phyloP scores from a whole-genome alignment of 2,329 filamentous ascomycete species.

The Fusarium marasasianum region DNA sequence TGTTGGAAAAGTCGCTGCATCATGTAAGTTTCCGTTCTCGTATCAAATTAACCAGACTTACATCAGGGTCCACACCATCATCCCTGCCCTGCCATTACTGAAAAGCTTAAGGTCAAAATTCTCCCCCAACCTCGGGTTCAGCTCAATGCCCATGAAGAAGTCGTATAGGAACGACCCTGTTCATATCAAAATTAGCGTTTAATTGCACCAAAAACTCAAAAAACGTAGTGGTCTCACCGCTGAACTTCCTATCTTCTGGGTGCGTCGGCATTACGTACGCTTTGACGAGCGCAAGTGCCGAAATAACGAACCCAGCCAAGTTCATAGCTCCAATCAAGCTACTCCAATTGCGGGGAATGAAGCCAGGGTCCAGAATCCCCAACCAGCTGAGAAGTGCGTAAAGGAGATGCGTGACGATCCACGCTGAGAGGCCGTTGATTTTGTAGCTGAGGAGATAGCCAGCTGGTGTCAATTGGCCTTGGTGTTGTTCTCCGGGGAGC shows the following conservation, averaged over 20 bases:
- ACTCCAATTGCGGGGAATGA: slow-evolving; percentile 55
- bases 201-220: background rate
- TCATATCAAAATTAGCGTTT: background rate
- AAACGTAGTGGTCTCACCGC: slow-evolving; percentile 38
- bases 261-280: slow-evolving; percentile 52
- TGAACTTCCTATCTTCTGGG: slow-evolving; percentile 54
- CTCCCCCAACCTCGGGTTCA: slow-evolving; percentile 55
- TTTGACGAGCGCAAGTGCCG: slow-evolving; percentile 49
- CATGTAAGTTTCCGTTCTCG: slow-evolving; percentile 30
- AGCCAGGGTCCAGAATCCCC: slow-evolving; percentile 50
- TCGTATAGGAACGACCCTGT: slow-evolving; percentile 53
- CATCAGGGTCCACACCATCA: slow-evolving; percentile 59
- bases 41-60: slow-evolving; percentile 20
- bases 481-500: slow-evolving; percentile 27
- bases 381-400: slow-evolving; percentile 39
- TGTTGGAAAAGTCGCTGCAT: slow-evolving; percentile 41
- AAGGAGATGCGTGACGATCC: slow-evolving; percentile 50
- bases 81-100: slow-evolving; percentile 58
- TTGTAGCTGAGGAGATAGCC: slow-evolving; percentile 54
- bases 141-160: slow-evolving; percentile 57
- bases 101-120: slow-evolving; percentile 59
- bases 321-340: slow-evolving; percentile 52
- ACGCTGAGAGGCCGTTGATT: slow-evolving; percentile 55
- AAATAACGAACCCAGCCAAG: slow-evolving; percentile 43
- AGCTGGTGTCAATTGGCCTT: slow-evolving; percentile 55